phyloP scores from a whole-genome alignment of 177 flowering plant genomes.

The Tripterygium wilfordii region DNA sequence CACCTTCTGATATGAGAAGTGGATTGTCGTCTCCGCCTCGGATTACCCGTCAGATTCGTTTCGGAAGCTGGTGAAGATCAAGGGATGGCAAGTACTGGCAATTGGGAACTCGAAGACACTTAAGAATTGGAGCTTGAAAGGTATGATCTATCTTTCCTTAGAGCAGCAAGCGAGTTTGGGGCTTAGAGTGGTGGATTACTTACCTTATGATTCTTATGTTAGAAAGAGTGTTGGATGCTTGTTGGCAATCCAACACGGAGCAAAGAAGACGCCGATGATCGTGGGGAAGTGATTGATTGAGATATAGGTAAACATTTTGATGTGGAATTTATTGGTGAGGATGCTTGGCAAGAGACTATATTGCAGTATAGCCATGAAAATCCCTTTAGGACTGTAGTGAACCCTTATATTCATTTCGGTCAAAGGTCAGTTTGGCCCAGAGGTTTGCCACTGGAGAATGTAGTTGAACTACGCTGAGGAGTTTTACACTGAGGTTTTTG shows the following conservation, averaged over 20 bases:
- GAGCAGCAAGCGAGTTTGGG: slow-evolving; percentile 77
- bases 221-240: slow-evolving; percentile 85
- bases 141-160: slow-evolving; percentile 77
- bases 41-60: slow-evolving; percentile 59
- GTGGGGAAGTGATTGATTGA: slow-evolving; percentile 74
- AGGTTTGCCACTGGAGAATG: slow-evolving; percentile 93
- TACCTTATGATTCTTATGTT: slow-evolving; percentile 85
- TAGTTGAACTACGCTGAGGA: slow-evolving; percentile 77
- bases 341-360: slow-evolving; percentile 67
- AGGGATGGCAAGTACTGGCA: slow-evolving; percentile 94
- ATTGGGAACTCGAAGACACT: slow-evolving; percentile 79
- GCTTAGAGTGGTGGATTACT: slow-evolving; percentile 61
- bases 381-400: slow-evolving; percentile 73
- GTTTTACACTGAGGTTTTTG: slow-evolving; percentile 81
- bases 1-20: slow-evolving; percentile 64
- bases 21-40: slow-evolving; percentile 89
- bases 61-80: slow-evolving; percentile 46
- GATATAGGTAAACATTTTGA: slow-evolving; percentile 91
- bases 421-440: slow-evolving; percentile 98
- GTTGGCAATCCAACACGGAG: slow-evolving; percentile 97
- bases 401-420: slow-evolving; percentile 95
- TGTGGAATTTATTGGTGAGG: slow-evolving; percentile 75
- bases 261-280: slow-evolving; percentile 82
- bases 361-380: slow-evolving; percentile 88
- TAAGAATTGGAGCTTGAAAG: slow-evolving; percentile 79